These are phyloP conservation scores for Antitrichia curtipendula DNA, from an alignment of 225 moss, liverwort and hornwort species.

Conservation along the genomic window DNA sequence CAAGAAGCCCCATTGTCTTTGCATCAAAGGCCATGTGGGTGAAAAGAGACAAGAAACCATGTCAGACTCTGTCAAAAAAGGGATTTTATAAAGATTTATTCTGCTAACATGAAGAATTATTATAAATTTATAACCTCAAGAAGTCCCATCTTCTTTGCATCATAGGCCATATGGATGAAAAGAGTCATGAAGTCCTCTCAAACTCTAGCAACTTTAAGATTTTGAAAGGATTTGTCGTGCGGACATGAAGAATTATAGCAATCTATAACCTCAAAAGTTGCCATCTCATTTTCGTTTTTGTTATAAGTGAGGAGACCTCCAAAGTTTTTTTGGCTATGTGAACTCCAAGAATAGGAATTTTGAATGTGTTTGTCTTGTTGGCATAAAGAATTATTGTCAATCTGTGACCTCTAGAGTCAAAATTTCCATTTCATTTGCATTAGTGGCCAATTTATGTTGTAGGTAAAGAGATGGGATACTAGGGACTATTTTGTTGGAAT, in stretches of 20 bases:
- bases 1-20: no score
- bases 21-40: no score
- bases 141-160: no score
- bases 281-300: not conserved
- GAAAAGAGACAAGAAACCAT: no score
- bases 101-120: no score
- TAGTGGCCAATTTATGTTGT: accelerated
- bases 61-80: no score
- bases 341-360: not conserved
- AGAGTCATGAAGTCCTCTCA: not conserved
- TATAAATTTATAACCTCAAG: no score
- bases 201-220: no score
- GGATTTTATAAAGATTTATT: no score
- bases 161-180: no score
- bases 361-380: not conserved
- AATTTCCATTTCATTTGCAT: not conserved
- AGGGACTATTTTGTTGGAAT: accelerated
- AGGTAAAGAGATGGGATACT: not conserved
- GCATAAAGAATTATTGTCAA: not conserved
- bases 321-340: not conserved
- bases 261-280: accelerated
- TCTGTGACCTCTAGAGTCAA: accelerated
- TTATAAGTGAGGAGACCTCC: accelerated
- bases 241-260: not conserved
- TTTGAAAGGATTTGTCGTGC: accelerated